Evolutionary conservation across 2,329 filamentous ascomycete species (phyloP).

Genomic region (Neopestalotiopsis sp.): DNA sequence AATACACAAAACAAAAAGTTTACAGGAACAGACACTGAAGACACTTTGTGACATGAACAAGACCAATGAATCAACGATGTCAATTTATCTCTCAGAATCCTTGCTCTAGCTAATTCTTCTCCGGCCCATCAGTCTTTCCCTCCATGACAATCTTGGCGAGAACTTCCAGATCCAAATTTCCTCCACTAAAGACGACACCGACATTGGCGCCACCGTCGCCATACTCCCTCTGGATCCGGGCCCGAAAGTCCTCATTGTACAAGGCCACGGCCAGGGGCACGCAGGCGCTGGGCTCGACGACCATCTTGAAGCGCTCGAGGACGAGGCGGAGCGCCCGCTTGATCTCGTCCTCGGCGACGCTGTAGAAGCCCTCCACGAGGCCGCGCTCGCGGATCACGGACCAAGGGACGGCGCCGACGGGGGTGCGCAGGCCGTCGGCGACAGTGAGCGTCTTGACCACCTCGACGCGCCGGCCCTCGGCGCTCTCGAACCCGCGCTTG

Average conservation of each 20-base stretch:
- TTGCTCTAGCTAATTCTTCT: neutral
- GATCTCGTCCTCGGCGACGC: constrained; percentile 84
- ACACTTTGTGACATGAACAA: too few relatives aligned
- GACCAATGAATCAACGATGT: too few relatives aligned
- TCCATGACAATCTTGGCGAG: constrained; percentile 31
- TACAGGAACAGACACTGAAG: neutral
- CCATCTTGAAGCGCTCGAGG: constrained; percentile 85
- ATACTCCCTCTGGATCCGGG: constrained; percentile 70
- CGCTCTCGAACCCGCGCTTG: constrained; percentile 67
- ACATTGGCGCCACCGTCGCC: constrained; percentile 77
- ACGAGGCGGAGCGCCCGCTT: constrained; percentile 76
- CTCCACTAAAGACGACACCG: constrained; percentile 64
- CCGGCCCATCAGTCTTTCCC: neutral
- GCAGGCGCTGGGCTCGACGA: constrained; percentile 86
- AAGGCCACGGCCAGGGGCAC: constrained; percentile 84
- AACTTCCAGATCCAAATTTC: constrained; percentile 62
- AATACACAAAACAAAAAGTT: neutral
- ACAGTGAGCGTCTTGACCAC: constrained; percentile 79
- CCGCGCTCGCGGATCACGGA: constrained; percentile 70
- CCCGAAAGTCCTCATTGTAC: constrained; percentile 84
- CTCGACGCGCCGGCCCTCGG: constrained; percentile 63
- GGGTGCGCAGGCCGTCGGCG: constrained; percentile 87
- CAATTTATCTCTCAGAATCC: too few relatives aligned
- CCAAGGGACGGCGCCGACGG: constrained; percentile 80
- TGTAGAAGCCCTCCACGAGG: constrained; percentile 74